Evolutionary conservation across 805 yeast genomes (phyloP), one percentile per base, ranked within the genome.

Genomic region (Vanderwaltozyma yarrowii): DNA sequence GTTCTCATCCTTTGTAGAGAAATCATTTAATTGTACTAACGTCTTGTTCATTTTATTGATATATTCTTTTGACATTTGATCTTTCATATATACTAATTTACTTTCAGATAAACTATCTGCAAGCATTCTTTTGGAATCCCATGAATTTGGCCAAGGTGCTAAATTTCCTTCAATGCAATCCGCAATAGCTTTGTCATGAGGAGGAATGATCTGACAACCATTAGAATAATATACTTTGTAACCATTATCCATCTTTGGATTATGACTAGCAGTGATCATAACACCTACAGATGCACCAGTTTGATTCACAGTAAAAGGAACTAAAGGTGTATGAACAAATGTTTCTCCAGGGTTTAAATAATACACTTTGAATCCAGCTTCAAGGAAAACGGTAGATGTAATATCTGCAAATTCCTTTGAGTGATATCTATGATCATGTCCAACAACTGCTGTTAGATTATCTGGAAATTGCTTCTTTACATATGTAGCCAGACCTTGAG

Each of bases 191-290:
- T 51, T 50, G 52, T 92, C 97, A 52, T 80, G 86, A 0, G 98
- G 97, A 2, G 95, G 88, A 33, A 89, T 85, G 45, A 89, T 92
- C 58, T 92, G 97, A 58, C 96, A 89, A 4, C 96, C 97, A 55
- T 89, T 89, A 9, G 70, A 65, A 76, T 92, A 86, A 64, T 92
- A 89, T 1, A 89, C 97, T 54, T 89, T 89, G 62, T 85, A 89
- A 0, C 97, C 97, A 53, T 88, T 88, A 55, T 87, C 96, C 49
- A 73, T 65, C 25, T 81, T 81, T 1, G 92, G 89, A 54, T 82
- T 82, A 53, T 84, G 94, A 37, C 92, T 81, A 1, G 95, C 95
- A 0, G 95, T 86, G 21, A 88, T 74, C 96, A 88, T 88, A 1
- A 89, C 81, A 17, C 97, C 98, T 36, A 78, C 84, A 0, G 79